These are phyloP conservation scores for Ramaria rubella DNA, from an alignment of 768 basidiomycete genomes.

Conservation along the genomic window DNA sequence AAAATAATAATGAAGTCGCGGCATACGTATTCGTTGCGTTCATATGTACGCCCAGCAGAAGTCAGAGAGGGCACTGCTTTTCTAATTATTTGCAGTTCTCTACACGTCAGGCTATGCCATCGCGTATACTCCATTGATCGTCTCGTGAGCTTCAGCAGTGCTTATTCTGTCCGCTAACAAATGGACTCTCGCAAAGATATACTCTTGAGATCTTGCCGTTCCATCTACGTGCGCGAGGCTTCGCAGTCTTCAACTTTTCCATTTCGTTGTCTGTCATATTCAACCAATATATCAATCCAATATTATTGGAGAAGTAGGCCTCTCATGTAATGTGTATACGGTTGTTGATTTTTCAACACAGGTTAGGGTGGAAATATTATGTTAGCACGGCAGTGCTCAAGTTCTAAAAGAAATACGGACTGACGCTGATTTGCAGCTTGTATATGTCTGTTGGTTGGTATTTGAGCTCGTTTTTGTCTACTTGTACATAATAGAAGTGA, in stretches of 20 bases:
- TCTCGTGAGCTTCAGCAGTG: conserved; percentile 26
- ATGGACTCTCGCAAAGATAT: conserved; percentile 20
- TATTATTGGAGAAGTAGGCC: conserved; percentile 23
- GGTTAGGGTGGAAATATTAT: conserved; percentile 60
- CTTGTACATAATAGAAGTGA: not conserved
- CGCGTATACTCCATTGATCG: conserved; percentile 37
- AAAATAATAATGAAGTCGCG: conserved; percentile 15
- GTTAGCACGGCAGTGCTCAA: conserved; percentile 29
- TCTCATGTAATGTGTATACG: not conserved
- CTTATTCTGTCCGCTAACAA: not conserved
- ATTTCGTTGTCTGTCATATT: conserved; percentile 37
- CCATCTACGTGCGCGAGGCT: conserved; percentile 33
- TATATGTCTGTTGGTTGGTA: conserved; percentile 17
- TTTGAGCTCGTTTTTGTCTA: conserved; percentile 51
- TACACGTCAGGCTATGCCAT: conserved; percentile 12
- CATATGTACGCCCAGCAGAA: not conserved
- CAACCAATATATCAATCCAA: conserved; percentile 37
- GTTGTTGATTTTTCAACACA: not conserved
- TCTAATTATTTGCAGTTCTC: not conserved
- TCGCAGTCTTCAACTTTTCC: conserved; percentile 33
- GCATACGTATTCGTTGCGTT: conserved; percentile 1
- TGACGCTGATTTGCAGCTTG: not conserved
- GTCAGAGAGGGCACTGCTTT: no score
- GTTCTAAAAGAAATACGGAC: conserved; percentile 7
- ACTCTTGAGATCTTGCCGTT: conserved; percentile 39